These are phyloP conservation scores for Lactifluus subvellereus DNA, from an alignment of 768 basidiomycete species.

Conservation along the genomic window DNA sequence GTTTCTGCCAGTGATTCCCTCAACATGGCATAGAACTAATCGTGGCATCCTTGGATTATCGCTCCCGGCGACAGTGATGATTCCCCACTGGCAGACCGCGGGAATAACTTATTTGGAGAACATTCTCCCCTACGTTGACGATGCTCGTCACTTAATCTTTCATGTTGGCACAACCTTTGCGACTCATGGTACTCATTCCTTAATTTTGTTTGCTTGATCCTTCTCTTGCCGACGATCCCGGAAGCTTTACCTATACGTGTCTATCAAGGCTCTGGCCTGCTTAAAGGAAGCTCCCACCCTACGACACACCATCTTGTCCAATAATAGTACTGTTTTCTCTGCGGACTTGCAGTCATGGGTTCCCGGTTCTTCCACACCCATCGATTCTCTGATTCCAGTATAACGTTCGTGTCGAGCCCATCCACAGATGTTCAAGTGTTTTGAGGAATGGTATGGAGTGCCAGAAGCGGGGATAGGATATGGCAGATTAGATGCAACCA, in stretches of 20 bases:
- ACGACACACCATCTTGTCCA: conserved; percentile 36
- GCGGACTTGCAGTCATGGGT: conserved; percentile 40
- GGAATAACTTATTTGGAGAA: conserved; percentile 46
- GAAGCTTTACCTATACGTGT: conserved; percentile 36
- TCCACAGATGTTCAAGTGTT: conserved; percentile 46
- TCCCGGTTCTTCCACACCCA: conserved; percentile 37
- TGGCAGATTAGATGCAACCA: conserved; percentile 51
- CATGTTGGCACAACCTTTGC: too few relatives aligned
- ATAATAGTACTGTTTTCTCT: conserved; percentile 33
- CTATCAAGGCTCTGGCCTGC: conserved; percentile 31
- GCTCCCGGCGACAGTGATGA: conserved; percentile 33
- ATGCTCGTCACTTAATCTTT: too few relatives aligned
- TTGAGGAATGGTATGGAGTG: conserved; percentile 40
- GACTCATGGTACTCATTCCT: conserved; percentile 36
- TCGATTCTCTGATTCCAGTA: conserved; percentile 62
- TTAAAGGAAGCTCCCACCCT: conserved; percentile 52
- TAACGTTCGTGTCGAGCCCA: conserved; percentile 44
- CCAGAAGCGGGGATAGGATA: conserved; percentile 32
- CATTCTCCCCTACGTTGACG: conserved; percentile 34
- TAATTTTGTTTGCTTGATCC: conserved; percentile 48
- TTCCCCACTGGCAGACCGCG: conserved; percentile 31
- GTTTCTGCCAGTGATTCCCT: too few relatives aligned
- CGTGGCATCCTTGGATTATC: too few relatives aligned
- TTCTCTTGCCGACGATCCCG: conserved; percentile 30
- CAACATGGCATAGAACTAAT: too few relatives aligned